Percentiles rank a stretch among this genome's conserved stretches.
Conservation (phyloP, 257 asterid genomes). For the Solanum phureja region DNA sequence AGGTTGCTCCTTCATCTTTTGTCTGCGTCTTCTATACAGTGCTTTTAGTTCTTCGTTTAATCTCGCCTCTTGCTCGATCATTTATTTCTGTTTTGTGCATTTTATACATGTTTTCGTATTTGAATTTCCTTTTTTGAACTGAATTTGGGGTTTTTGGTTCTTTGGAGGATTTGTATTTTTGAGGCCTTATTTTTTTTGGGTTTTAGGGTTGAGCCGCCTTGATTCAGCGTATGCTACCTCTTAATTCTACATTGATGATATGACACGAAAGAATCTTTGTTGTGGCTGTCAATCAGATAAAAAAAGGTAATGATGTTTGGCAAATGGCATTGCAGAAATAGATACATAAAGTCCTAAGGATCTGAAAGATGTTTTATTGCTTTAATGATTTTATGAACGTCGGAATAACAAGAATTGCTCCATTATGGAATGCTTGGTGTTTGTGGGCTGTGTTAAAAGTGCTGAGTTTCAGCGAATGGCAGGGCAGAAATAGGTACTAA, state of each 20-base stretch:
- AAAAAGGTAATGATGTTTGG: background rate
- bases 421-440: background rate
- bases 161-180: background rate
- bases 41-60: background rate
- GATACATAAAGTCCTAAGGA: background rate
- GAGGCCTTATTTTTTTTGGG: background rate
- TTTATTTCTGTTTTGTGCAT: background rate
- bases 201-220: background rate
- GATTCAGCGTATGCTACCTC: background rate
- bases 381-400: background rate
- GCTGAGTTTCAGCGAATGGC: background rate
- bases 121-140: background rate
- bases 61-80: background rate
- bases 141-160: background rate
- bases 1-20: background rate
- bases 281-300: background rate
- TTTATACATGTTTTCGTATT: background rate
- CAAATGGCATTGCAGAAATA: background rate
- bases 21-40: no score
- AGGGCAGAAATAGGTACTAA: background rate
- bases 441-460: background rate
- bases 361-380: background rate
- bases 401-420: background rate
- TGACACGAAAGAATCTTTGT: background rate
- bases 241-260: background rate